These are phyloP conservation scores for Hypocreales sp. DNA, from an alignment of 2,329 filamentous ascomycete genomes.

Conservation along the genomic window DNA sequence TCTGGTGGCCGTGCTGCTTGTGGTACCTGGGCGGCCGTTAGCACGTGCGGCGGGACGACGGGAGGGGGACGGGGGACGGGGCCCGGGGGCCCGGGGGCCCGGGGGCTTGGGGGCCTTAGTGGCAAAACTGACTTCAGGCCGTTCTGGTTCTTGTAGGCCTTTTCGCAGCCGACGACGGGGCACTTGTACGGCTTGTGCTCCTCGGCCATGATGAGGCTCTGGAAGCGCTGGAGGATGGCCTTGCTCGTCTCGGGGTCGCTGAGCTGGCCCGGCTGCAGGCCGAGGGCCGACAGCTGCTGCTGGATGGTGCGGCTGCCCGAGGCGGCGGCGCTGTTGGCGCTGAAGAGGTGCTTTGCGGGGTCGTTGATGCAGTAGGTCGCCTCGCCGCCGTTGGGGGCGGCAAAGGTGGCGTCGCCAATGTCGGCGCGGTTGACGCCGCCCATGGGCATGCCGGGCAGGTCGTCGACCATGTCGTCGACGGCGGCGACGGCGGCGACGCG, in stretches of 20 bases:
- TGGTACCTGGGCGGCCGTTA: slow-evolving; percentile 36
- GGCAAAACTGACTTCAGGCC: slow-evolving; percentile 64
- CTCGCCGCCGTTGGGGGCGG: slow-evolving; percentile 24
- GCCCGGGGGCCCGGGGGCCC: too few species aligned
- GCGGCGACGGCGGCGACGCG: slow-evolving; percentile 39
- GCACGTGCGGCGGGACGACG: slow-evolving; percentile 1
- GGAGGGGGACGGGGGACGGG: not conserved
- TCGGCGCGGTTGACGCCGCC: slow-evolving; percentile 39
- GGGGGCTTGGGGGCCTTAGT: too few species aligned
- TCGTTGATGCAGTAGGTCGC: slow-evolving; percentile 64
- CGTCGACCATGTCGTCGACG: slow-evolving; percentile 54
- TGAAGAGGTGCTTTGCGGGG: slow-evolving; percentile 85
- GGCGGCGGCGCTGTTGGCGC: slow-evolving; percentile 59
- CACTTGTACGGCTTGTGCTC: slow-evolving; percentile 97
- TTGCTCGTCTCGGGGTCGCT: slow-evolving; percentile 60
- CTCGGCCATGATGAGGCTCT: slow-evolving; percentile 55
- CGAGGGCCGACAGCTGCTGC: slow-evolving; percentile 55
- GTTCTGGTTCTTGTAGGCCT: slow-evolving; percentile 99
- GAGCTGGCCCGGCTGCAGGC: slow-evolving; percentile 61
- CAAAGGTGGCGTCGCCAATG: slow-evolving; percentile 38
- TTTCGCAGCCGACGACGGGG: slow-evolving; percentile 95
- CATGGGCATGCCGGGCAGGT: slow-evolving; percentile 47
- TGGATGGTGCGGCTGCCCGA: slow-evolving; percentile 49
- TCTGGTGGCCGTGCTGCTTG: slow-evolving; percentile 83
- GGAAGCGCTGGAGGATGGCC: slow-evolving; percentile 38